Evolutionary conservation across 2,329 filamentous ascomycete species (phyloP).

Genomic region (Pseudogymnoascus sp.): DNA sequence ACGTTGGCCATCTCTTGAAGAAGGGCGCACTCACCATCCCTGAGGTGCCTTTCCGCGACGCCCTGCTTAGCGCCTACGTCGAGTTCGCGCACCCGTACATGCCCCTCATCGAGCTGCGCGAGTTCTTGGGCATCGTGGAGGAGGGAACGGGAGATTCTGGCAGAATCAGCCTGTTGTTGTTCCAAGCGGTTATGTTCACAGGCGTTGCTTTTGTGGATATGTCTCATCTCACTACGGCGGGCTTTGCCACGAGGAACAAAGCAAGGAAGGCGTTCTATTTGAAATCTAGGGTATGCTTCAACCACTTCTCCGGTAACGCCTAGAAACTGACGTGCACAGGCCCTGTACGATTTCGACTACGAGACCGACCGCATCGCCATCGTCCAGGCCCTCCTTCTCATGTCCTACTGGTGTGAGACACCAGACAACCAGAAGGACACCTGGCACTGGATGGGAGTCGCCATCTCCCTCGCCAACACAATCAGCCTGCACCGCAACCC

Average conservation of each 20-base stretch:
- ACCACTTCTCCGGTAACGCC: slow-evolving; percentile 13
- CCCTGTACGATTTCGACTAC: slow-evolving; percentile 92
- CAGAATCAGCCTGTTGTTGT: slow-evolving; percentile 74
- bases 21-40: slow-evolving; percentile 82
- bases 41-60: slow-evolving; percentile 60
- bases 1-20: slow-evolving; percentile 71
- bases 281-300: slow-evolving; percentile 63
- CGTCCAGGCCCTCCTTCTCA: slow-evolving; percentile 78
- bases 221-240: slow-evolving; percentile 64
- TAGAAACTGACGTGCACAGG: slow-evolving; percentile 34
- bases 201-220: slow-evolving; percentile 83
- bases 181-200: slow-evolving; percentile 92
- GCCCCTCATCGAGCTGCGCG: slow-evolving; percentile 68
- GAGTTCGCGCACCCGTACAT: slow-evolving; percentile 93
- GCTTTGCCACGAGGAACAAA: slow-evolving; percentile 68
- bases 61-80: slow-evolving; percentile 71
- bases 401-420: slow-evolving; percentile 98
- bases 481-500: slow-evolving; percentile 89
- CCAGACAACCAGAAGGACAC: slow-evolving; percentile 96
- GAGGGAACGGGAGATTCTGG: slow-evolving; percentile 59
- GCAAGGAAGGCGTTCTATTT: slow-evolving; percentile 85
- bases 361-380: slow-evolving; percentile 82
- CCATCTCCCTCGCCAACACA: slow-evolving; percentile 84
- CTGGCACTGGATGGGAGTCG: no score
- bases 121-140: slow-evolving; percentile 52